These are phyloP conservation scores for Glebionis coronaria DNA, from an alignment of 129 eudicot genomes.

Conservation along the genomic window DNA sequence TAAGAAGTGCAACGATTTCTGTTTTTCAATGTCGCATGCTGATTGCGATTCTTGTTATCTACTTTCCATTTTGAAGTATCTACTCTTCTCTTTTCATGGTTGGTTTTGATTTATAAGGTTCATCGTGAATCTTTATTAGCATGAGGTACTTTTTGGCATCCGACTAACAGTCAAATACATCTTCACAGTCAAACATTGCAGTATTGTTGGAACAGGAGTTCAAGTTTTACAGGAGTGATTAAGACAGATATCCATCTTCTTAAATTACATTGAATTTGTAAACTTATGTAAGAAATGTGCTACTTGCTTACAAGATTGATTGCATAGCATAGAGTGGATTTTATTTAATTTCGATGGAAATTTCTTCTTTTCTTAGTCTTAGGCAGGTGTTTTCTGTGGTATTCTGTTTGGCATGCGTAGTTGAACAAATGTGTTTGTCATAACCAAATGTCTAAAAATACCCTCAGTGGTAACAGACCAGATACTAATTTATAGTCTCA, in stretches of 20 bases:
- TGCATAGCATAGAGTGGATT: no score
- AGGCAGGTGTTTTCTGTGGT: neutral
- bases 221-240: neutral
- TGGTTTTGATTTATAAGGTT: slow-evolving; percentile 1
- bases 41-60: neutral
- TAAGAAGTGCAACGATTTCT: slow-evolving; percentile 9
- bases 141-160: neutral
- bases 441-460: slow-evolving; percentile 10
- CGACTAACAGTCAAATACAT: slow-evolving; percentile 4
- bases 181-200: neutral
- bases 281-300: no score
- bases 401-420: slow-evolving; percentile 1
- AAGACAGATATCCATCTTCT: neutral
- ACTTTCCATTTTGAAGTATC: neutral
- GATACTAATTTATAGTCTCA: no score
- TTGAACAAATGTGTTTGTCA: neutral
- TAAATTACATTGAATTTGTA: neutral
- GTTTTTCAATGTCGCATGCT: neutral
- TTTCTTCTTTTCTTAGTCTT: neutral
- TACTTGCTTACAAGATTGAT: no score
- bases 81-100: slow-evolving; percentile 13
- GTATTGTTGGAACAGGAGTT: neutral
- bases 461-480: neutral
- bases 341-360: neutral
- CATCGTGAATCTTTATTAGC: neutral